These are phyloP conservation scores for Phyllosticta paracitricarpa DNA, from an alignment of 2,329 filamentous ascomycete genomes.

Conservation along the genomic window DNA sequence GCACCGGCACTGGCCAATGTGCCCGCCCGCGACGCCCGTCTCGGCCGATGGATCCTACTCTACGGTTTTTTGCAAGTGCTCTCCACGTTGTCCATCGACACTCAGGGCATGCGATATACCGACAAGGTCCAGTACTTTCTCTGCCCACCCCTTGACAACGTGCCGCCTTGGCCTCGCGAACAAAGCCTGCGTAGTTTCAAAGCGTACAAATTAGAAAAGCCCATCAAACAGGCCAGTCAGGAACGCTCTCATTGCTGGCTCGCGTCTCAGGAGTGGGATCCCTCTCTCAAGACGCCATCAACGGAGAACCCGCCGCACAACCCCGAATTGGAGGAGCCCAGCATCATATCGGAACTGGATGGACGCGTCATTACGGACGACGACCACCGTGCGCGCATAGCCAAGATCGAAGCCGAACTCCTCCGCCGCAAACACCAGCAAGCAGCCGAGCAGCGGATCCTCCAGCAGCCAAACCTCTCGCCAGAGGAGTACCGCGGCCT, in stretches of 20 bases:
- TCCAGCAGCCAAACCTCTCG: background rate
- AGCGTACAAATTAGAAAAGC: conserved; percentile 17
- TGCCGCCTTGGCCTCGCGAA: conserved; percentile 26
- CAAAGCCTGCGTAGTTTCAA: background rate
- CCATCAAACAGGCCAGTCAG: conserved; percentile 19
- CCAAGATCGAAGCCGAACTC: background rate
- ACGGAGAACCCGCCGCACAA: background rate
- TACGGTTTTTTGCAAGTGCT: conserved; percentile 34
- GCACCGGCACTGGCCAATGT: conserved; percentile 25
- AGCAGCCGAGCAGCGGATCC: background rate
- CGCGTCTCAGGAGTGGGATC: conserved; percentile 20
- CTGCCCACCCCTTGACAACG: conserved; percentile 27
- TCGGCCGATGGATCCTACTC: conserved; percentile 35
- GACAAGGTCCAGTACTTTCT: conserved; percentile 31
- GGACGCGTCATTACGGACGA: background rate
- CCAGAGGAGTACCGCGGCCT: background rate
- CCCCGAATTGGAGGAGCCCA: background rate
- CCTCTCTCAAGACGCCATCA: background rate
- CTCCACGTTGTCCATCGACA: conserved; percentile 32
- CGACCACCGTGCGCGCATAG: background rate
- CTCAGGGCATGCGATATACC: conserved; percentile 27
- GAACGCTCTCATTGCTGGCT: conserved; percentile 27
- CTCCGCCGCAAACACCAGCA: background rate
- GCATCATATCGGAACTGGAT: background rate
- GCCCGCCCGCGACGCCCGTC: conserved; percentile 31